Base-by-base conservation (phyloP, 139 green algal genomes). In the Haematococcus lacustris region DNA sequence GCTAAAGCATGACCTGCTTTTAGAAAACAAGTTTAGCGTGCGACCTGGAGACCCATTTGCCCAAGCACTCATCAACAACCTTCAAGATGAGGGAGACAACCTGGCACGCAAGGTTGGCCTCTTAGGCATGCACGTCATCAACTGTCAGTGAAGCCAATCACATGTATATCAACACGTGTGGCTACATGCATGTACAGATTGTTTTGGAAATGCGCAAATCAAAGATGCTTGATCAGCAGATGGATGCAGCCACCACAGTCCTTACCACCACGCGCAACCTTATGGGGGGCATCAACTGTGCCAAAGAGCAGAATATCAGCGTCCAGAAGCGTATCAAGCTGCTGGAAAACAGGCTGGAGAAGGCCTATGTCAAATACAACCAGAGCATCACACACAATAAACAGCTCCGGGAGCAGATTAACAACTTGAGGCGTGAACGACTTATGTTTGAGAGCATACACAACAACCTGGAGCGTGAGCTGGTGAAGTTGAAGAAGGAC, bases 21-120 rank as follows among this genome's bases (percentile, higher is more conserved):
- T 96, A 38, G 91, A 95, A 70, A 97, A 96, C 75, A 95, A 93
- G 71, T 94, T 94, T 75, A 92, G 85, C 66, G 85, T 93, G 4
- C 77, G 82, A 32, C 89, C 89, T n/a, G 66, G 77, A 13, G 77
- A 84, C 57, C 62, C 76, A 1, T 79, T 73, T 38, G 70, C 79
- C 0, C 76, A 80, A 50, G 70, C 76, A 3, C 80, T 82, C 28
- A 86, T 86, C 47, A 82, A 79, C 51, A 39, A 63, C 2, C 70
- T 88, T 57, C 82, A 86, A 69, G 80, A 85, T 76, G 78, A 84
- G 71, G 82, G 76, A 3, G 82, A 86, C 57, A 74, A 84, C 47
- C 78, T 81, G 25, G 78, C 84, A 30, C 75, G 80, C 26, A 84
- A 88, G 77, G 83, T 88, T 57, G 47, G 13, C 21, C 47, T 13